Conservation (phyloP, 371 early-diverging fungal genomes). For the Mortierella sp. region DNA sequence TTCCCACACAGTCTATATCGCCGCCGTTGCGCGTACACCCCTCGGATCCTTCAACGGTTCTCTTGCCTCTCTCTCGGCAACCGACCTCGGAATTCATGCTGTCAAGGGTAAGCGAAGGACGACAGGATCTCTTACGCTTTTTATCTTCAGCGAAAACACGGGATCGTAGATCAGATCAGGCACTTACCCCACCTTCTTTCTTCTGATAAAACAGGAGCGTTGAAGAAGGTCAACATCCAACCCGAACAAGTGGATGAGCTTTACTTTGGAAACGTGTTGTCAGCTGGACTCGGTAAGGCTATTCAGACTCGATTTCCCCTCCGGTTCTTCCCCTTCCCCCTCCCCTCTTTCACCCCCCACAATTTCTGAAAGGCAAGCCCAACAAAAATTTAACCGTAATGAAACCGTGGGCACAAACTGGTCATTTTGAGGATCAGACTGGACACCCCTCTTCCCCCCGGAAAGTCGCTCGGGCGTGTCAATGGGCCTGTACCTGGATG, state of each 20-base stretch:
- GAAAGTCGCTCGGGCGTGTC: too few species aligned
- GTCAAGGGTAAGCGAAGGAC: constrained; percentile 78
- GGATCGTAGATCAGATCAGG: neutral
- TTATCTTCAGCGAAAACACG: neutral
- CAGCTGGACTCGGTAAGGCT: constrained; percentile 71
- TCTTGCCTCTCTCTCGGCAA: constrained; percentile 85
- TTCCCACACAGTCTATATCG: constrained; percentile 79
- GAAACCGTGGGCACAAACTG: too few species aligned
- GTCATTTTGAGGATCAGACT: too few species aligned
- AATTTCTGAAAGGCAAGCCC: constrained; percentile 16
- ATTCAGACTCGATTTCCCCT: neutral
- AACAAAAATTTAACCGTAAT: constrained; percentile 23
- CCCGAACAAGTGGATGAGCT: constrained; percentile 84
- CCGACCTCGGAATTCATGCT: constrained; percentile 89
- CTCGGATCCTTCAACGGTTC: constrained; percentile 94
- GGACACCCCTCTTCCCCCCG: too few species aligned
- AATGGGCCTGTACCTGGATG: too few species aligned
- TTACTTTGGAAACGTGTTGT: constrained; percentile 88
- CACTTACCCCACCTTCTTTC: neutral
- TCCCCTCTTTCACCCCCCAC: constrained; percentile 5
- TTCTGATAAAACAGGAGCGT: constrained; percentile 62
- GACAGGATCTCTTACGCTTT: neutral
- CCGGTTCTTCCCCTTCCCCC: neutral
- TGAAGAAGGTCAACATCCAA: constrained; percentile 75
- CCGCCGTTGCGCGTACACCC: constrained; percentile 92